Conservation (phyloP, 1,284 basidiomycete genomes). For the Marasmius tenuissimus region DNA sequence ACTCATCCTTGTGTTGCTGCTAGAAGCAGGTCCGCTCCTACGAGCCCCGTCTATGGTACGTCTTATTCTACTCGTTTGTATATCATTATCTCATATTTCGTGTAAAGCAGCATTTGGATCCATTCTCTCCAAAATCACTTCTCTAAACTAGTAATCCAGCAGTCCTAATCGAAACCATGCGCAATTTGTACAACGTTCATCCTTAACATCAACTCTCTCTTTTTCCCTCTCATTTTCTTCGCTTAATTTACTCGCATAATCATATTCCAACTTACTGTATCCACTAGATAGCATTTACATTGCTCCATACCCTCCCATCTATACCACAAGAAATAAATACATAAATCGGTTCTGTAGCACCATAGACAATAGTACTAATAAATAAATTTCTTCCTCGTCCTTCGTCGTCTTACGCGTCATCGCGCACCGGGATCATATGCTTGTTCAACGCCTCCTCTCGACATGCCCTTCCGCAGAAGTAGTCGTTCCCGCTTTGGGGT, state of each 20-base stretch:
- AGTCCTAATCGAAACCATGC: too few species aligned
- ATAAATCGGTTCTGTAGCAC: too few species aligned
- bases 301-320: not conserved
- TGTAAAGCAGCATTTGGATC: slow-evolving; percentile 6
- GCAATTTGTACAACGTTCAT: not conserved
- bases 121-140: slow-evolving; percentile 9
- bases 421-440: slow-evolving; percentile 3
- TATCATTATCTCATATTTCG: not conserved
- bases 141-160: not conserved
- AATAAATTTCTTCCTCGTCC: not conserved
- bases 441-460: slow-evolving; percentile 50
- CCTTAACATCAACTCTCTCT: not conserved
- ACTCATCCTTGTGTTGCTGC: slow-evolving; percentile 5
- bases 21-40: slow-evolving; percentile 9
- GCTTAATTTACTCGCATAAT: not conserved
- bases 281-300: not conserved
- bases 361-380: not conserved
- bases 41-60: slow-evolving; percentile 11
- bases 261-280: not conserved
- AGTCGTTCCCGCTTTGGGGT: slow-evolving; percentile 51
- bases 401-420: not conserved
- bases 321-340: too few species aligned
- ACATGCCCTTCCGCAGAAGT: slow-evolving; percentile 51
- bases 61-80: not conserved
- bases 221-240: not conserved